A percentile compares a stretch with the other conserved stretches of the same genome.
phyloP scores from a whole-genome alignment of 768 basidiomycete species.

The Suillus discolor region DNA sequence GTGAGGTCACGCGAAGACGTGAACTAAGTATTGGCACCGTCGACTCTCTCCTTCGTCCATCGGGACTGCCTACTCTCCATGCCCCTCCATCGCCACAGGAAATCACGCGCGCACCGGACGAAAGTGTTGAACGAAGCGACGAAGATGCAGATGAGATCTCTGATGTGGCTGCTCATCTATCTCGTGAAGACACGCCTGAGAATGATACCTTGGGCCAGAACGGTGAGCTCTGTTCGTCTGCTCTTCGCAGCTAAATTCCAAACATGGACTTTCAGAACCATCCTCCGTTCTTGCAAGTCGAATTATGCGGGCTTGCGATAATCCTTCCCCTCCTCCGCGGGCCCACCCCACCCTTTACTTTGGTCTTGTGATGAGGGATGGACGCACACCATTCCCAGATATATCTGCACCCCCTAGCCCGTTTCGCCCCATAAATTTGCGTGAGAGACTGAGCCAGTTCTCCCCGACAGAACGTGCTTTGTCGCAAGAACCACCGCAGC shows the following conservation, averaged over 20 bases:
- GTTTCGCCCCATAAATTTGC: conserved; percentile 34
- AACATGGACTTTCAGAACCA: conserved; percentile 49
- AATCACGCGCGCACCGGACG: conserved; percentile 19
- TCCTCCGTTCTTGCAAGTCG: conserved; percentile 65
- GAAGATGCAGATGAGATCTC: conserved; percentile 33
- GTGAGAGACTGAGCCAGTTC: conserved; percentile 28
- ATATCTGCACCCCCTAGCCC: conserved; percentile 30
- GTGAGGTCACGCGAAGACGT: conserved; percentile 30
- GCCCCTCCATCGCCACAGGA: conserved; percentile 19
- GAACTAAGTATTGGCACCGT: conserved; percentile 25
- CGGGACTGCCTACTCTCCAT: conserved; percentile 47
- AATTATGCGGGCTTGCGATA: conserved; percentile 70
- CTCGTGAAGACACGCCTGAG: conserved; percentile 52
- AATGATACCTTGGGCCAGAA: conserved; percentile 47
- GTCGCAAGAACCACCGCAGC: conserved; percentile 8
- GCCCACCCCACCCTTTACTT: conserved; percentile 20
- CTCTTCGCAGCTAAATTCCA: conserved; percentile 11
- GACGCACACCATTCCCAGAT: conserved; percentile 18
- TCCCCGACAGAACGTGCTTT: conserved; percentile 11
- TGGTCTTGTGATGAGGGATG: conserved; percentile 17
- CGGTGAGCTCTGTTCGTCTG: conserved; percentile 31
- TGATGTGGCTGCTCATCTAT: conserved; percentile 28
- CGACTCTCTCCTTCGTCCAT: conserved; percentile 47
- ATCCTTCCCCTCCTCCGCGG: conserved; percentile 70
- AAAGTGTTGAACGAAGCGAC: conserved; percentile 30